Evolutionary conservation across 108 stramenopile species (phyloP), one percentile per base, ranked within the genome.

Genomic region (Pelagomonas calceolata): DNA sequence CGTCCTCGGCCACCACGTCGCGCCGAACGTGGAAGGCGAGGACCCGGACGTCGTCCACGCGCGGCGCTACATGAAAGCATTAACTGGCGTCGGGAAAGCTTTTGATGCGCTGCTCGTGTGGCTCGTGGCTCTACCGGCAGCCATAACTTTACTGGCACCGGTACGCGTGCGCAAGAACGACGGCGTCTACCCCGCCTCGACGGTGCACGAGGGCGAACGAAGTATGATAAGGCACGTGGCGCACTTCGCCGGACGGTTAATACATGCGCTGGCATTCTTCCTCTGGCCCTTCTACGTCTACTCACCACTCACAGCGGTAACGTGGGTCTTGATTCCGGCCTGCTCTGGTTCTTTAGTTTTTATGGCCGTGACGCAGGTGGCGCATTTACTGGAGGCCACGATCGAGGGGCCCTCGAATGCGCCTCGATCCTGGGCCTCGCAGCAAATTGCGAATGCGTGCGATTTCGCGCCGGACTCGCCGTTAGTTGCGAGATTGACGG

Each of bases 361-460:
- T 26, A 60, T 60, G 51, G 51, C 51, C 51, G 51, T 60, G 51
- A 60, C 51, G 21, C 51, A 60, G 51, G 29, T 60, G 21, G 51
- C 51, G 21, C 51, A 60, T 26, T 26, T 60, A 3, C 21, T 60
- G 21, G 51, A 60, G 51, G 26, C 3, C 7, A 26, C 51, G 21
- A 1, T 60, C 7, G 51, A 60, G 51, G 0, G 1, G 51, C 21
- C 51, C 21, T 1, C 51, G 51, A 60, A 17, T 17, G 14, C 51
- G 51, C n/a, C n/a, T n/a, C n/a, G n/a, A n/a, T 26, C 51, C 7
- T 26, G 18, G 7, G 1, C 3, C 21, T 1, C 51, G 51, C 18
- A 17, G 51, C 82, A 84, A 76, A 67, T 82, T 0, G 78, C 71
- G 45, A 80, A 76, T 15, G 66, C 66, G 34, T 81, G 80, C 64